These are phyloP conservation scores for Lecanicillium sp. DNA, from an alignment of 2,329 filamentous ascomycete genomes.

Conservation along the genomic window DNA sequence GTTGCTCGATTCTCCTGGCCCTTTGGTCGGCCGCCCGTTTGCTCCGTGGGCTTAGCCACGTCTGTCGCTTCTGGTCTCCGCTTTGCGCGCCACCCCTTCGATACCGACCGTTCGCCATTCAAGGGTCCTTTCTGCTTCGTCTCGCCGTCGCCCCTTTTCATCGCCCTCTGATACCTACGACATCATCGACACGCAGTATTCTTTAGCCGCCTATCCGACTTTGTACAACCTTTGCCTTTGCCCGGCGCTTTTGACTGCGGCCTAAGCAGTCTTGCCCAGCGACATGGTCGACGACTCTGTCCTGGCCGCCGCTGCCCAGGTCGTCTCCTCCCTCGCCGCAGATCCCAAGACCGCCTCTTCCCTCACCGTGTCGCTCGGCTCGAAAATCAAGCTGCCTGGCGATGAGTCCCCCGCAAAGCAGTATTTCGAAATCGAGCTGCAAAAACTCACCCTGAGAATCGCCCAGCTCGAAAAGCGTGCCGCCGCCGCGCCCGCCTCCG, in stretches of 20 bases:
- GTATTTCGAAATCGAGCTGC: conserved; percentile 73
- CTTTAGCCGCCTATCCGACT: too few relatives aligned
- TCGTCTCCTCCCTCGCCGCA: conserved; percentile 44
- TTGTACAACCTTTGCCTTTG: too few relatives aligned
- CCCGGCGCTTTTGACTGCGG: conserved; percentile 2
- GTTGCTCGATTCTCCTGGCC: too few relatives aligned
- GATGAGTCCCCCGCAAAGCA: conserved; percentile 66
- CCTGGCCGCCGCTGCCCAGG: conserved; percentile 43
- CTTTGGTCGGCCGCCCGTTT: too few relatives aligned
- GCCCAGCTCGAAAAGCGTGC: conserved; percentile 77
- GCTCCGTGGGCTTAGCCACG: too few relatives aligned
- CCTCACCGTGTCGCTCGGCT: conserved; percentile 31
- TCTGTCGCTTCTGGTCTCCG: too few relatives aligned
- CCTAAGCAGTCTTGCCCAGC: conserved; percentile 7
- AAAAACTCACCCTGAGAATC: conserved; percentile 67
- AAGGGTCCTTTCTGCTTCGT: too few relatives aligned
- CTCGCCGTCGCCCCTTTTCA: too few relatives aligned
- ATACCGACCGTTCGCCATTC: too few relatives aligned
- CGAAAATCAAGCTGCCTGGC: conserved; percentile 66
- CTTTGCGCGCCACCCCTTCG: too few relatives aligned
- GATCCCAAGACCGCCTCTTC: conserved; percentile 30
- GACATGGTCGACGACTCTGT: conserved; percentile 46
- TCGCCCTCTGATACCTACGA: too few relatives aligned
- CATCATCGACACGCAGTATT: too few relatives aligned
- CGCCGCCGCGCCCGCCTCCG: conserved; percentile 46